Conservation (phyloP, 805 yeast genomes). For the Candida awuae region DNA sequence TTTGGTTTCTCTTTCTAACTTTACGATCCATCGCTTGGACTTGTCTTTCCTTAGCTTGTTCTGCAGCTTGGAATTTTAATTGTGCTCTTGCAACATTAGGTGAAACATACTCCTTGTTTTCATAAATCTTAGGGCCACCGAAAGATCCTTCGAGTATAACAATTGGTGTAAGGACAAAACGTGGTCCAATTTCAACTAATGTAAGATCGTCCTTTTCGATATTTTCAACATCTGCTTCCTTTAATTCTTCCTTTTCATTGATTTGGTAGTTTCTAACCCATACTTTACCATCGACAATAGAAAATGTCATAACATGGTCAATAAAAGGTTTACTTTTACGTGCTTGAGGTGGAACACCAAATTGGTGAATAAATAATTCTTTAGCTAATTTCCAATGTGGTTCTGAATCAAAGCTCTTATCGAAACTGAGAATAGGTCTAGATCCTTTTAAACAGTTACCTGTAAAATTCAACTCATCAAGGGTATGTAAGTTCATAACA, state of each 20-base stretch:
- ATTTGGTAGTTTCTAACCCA: conserved; percentile 97
- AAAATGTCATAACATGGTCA: conserved; percentile 91
- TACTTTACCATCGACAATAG: conserved; percentile 84
- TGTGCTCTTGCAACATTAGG: conserved; percentile 95
- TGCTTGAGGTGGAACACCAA: conserved; percentile 94
- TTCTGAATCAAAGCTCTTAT: conserved; percentile 62
- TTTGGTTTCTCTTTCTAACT: conserved; percentile 65
- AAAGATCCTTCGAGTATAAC: conserved; percentile 93
- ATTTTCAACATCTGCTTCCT: conserved; percentile 11
- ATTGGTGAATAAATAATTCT: conserved; percentile 72
- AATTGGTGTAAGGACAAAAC: conserved; percentile 87
- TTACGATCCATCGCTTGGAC: conserved; percentile 74
- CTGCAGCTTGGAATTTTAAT: conserved; percentile 69
- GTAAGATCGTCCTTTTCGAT: conserved; percentile 49
- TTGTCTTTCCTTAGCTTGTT: conserved; percentile 66
- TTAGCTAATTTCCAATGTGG: conserved; percentile 67
- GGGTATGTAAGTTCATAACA: conserved; percentile 89
- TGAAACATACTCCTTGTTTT: conserved; percentile 92
- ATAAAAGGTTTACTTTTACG: conserved; percentile 90
- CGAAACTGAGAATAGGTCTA: conserved; percentile 88
- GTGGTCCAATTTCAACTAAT: conserved; percentile 92
- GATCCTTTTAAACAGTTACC: conserved; percentile 96
- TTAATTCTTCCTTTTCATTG: conserved; percentile 51
- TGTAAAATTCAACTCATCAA: conserved; percentile 92
- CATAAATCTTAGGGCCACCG: conserved; percentile 96